Evolutionary conservation across 108 stramenopile species (phyloP), one percentile per base, ranked within the genome.

Genomic region (Fragilariopsis cylindrus): DNA sequence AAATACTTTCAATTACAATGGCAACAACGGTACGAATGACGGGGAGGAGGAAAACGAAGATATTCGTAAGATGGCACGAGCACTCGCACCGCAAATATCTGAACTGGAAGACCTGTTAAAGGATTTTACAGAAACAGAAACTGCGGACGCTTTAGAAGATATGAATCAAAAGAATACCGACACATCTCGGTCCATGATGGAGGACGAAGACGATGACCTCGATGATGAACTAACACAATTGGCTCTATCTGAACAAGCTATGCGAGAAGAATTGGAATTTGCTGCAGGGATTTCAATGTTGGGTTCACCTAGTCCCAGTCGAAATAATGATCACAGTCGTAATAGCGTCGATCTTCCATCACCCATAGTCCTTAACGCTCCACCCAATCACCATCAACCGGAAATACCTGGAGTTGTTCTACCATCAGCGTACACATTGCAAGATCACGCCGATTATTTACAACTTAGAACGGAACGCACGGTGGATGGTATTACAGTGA

Each of bases 191-290:
- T 73, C 72, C 48, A 19, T 73, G 70, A 45, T 58, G 47, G 77
- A 82, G 48, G 79, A 75, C 42, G 79, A 80, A 60, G 81, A 85
- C 69, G 84, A 85, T 64, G 76, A 73, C 40, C 64, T 81, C 48
- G 81, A 85, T 53, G 57, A 63, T 7, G 81, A 82, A 65, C 42
- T 82, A 16, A 13, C 64, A 44, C 68, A 69, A 66, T 39, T 80
- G 63, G 65, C 72, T 44, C 49, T 71, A 21, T 74, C 73, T 40
- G 74, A 80, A 54, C 79, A 75, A 50, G 66, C 79, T 4, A 43
- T 75, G 39, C 58, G 73, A 52, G 79, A 80, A 53, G 74, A 74
- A 66, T 57, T 75, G 54, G 57, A 80, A 71, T 75, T 75, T 66
- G 73, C 70, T 1, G 66, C 60, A 47, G 69, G 68, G 9, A 66